A percentile compares a stretch with the other conserved stretches of the same genome.
phyloP scores from a whole-genome alignment of 2,329 filamentous ascomycete genomes.

The Pseudomassariella vexata region DNA sequence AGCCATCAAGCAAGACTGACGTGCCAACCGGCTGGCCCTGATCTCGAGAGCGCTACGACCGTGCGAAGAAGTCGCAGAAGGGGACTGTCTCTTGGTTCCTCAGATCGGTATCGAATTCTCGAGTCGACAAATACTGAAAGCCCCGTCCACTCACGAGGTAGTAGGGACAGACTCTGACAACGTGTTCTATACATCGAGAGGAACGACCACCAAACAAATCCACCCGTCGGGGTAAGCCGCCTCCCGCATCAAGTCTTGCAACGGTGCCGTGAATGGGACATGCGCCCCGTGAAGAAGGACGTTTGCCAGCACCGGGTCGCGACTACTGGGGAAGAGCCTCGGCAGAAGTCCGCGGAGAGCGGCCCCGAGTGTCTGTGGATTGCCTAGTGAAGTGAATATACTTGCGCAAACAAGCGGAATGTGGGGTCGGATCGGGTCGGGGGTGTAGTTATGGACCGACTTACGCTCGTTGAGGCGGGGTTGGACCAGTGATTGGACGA shows the following conservation, averaged over 20 bases:
- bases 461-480: constrained; percentile 24
- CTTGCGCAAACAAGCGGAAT: neutral
- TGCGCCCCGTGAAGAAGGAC: constrained; percentile 80
- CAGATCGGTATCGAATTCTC: no score
- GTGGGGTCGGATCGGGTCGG: constrained; percentile 1
- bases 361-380: constrained; percentile 59
- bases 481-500: constrained; percentile 71
- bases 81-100: no score
- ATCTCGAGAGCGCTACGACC: no score
- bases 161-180: neutral
- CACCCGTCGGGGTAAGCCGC: constrained; percentile 90
- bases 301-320: constrained; percentile 77
- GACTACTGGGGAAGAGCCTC: constrained; percentile 76
- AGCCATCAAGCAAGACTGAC: no score
- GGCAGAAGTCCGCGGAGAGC: constrained; percentile 73
- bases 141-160: neutral
- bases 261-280: constrained; percentile 70
- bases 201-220: constrained; percentile 74
- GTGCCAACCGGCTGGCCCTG: no score
- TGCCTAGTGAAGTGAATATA: constrained; percentile 12
- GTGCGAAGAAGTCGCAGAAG: no score
- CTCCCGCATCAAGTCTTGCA: constrained; percentile 78
- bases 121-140: no score
- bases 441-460: constrained; percentile 15
- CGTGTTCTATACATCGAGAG: constrained; percentile 41